phyloP scores from a whole-genome alignment of 495 filamentous ascomycete genomes.

The Neurospora terricola region DNA sequence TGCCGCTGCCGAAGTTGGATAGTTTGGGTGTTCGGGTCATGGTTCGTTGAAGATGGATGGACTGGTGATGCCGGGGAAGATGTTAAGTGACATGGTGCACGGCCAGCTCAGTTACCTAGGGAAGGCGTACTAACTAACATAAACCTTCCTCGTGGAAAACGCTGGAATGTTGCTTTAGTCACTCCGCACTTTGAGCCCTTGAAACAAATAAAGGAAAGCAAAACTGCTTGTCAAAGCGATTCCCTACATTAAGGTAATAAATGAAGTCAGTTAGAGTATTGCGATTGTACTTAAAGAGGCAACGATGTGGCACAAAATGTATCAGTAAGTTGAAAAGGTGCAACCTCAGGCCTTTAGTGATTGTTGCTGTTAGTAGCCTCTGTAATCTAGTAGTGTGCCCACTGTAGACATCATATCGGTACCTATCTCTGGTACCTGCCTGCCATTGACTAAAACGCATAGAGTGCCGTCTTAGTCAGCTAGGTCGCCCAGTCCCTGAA shows the following conservation, averaged over 20 bases:
- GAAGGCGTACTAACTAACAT: not conserved
- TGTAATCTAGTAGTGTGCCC: not conserved
- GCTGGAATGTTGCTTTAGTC: not conserved
- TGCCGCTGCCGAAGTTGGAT: slow-evolving; percentile 20
- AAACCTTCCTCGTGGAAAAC: not conserved
- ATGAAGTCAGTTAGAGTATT: not conserved
- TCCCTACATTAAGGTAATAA: not conserved
- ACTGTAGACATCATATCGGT: not conserved
- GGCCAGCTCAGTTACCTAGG: not conserved
- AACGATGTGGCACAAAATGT: not conserved
- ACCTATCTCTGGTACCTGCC: no score
- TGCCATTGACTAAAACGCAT: not conserved
- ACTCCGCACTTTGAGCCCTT: not conserved
- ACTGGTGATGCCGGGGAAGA: not conserved
- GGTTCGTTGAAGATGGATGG: slow-evolving; percentile 5
- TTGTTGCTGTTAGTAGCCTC: not conserved
- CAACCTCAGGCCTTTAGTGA: not conserved
- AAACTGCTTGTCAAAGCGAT: not conserved
- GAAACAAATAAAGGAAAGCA: not conserved
- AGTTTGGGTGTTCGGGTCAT: slow-evolving; percentile 24
- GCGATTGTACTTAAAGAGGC: not conserved
- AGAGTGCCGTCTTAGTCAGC: no score
- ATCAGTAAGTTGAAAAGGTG: not conserved
- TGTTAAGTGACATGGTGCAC: not conserved
- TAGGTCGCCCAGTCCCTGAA: not conserved